Evolutionary conservation across 2,329 filamentous ascomycete genomes (phyloP).

Genomic region (Fusarium temperatum): DNA sequence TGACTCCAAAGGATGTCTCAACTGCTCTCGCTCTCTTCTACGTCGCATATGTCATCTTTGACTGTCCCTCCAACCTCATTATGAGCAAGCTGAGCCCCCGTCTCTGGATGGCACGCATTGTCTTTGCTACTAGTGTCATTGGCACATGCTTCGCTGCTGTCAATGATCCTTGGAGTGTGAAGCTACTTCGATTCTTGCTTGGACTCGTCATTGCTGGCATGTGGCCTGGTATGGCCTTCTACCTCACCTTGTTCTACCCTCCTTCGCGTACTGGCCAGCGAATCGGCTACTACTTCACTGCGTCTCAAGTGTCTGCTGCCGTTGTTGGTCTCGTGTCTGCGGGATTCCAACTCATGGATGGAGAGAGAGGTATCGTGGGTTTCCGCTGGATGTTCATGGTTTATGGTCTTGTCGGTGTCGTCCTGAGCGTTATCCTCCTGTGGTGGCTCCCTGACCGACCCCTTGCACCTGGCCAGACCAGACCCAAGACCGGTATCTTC

Average conservation of each 20-base stretch:
- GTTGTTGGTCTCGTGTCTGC: slow-evolving; percentile 91
- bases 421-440: slow-evolving; percentile 76
- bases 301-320: slow-evolving; percentile 86
- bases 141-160: slow-evolving; percentile 86
- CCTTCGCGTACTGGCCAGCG: slow-evolving; percentile 86
- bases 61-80: slow-evolving; percentile 86
- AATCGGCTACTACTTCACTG: slow-evolving; percentile 90
- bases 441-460: slow-evolving; percentile 94
- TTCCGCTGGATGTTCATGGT: slow-evolving; percentile 95
- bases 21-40: slow-evolving; percentile 90
- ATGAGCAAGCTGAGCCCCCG: slow-evolving; percentile 88
- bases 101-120: slow-evolving; percentile 92
- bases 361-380: slow-evolving; percentile 76
- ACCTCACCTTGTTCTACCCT: slow-evolving; percentile 90
- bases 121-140: slow-evolving; percentile 85
- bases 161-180: slow-evolving; percentile 83
- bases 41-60: slow-evolving; percentile 90
- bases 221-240: slow-evolving; percentile 96
- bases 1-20: slow-evolving; percentile 80
- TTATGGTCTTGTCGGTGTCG: slow-evolving; percentile 79
- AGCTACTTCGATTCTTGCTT: slow-evolving; percentile 85
- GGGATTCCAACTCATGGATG: slow-evolving; percentile 92
- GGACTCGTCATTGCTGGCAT: slow-evolving; percentile 90
- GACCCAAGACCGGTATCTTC: slow-evolving; percentile 60
- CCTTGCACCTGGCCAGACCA: slow-evolving; percentile 72